A percentile compares a stretch with the other conserved stretches of the same genome.
phyloP scores from a whole-genome alignment of 257 asterid species.

The Nicotiana undulata region DNA sequence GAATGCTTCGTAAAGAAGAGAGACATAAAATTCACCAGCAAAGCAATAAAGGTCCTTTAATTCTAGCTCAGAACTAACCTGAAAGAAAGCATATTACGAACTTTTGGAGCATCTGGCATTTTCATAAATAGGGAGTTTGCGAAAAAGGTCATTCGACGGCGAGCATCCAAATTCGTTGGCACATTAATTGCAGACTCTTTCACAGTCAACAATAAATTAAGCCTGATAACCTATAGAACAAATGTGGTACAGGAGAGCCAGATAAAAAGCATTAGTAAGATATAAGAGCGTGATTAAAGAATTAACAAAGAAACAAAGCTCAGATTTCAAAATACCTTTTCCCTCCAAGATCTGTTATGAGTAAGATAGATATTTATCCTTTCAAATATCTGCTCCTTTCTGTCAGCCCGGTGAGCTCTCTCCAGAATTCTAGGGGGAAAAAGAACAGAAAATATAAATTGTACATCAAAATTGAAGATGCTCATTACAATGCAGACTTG shows the following conservation, averaged over 20 bases:
- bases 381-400: slow-evolving; percentile 75
- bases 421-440: slow-evolving; percentile 42
- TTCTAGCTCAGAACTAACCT: slow-evolving; percentile 52
- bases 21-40: slow-evolving; percentile 13
- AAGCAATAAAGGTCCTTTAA: slow-evolving; percentile 2
- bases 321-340: slow-evolving; percentile 51
- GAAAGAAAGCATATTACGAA: slow-evolving; percentile 92
- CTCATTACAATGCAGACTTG: slow-evolving; percentile 7
- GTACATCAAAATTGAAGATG: slow-evolving; percentile 9
- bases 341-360: slow-evolving; percentile 61
- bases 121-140: slow-evolving; percentile 94
- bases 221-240: slow-evolving; percentile 75
- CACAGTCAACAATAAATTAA: slow-evolving; percentile 85
- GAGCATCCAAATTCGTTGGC: slow-evolving; percentile 92
- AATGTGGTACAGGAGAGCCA: slow-evolving; percentile 8
- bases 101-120: slow-evolving; percentile 95
- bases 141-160: slow-evolving; percentile 88
- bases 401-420: slow-evolving; percentile 30
- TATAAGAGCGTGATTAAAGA: not conserved
- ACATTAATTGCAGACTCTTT: slow-evolving; percentile 96
- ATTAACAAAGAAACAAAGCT: slow-evolving; percentile 8
- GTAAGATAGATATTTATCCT: slow-evolving; percentile 48
- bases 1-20: slow-evolving; percentile 9
- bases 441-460: slow-evolving; percentile 17
- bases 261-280: slow-evolving; percentile 4